Base-by-base conservation (phyloP, 2,329 filamentous ascomycete genomes). In the Grosmannia huntii region DNA sequence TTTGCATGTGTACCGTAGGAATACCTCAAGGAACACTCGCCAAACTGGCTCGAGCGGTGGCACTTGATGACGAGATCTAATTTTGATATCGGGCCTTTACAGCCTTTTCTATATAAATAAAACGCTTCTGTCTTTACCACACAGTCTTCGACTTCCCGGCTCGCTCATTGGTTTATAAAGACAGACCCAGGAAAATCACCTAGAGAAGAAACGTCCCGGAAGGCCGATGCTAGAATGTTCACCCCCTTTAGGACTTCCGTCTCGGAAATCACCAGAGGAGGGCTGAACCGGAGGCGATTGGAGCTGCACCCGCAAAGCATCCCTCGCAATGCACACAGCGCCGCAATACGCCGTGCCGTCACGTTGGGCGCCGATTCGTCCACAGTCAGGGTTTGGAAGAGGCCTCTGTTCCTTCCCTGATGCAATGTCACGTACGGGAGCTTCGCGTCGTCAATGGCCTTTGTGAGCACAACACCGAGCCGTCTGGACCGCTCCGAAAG, bases 201-300 rank as follows among this genome's bases (percentile, higher is more conserved):
- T 9, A 57, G 49, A 2, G 49, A 31, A 23, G 48, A 19, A 1
- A 57, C 56, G 11, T 57, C 56, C 10, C 38, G 49, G 27, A 57
- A 57, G 23, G 56, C 56, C 4, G 56, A 57, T 14, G 56, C 49
- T 0, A 57, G 36, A 25, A 57, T 57, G 49, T 31, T 21, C 23
- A 57, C 56, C 9, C n/a, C 56, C 36, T 36, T 31, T 2, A 25
- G 36, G 11, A 57, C 19, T 0, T 57, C 56, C 2, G 14, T 16
- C 49, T 57, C 56, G 11, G 56, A 44, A n/a, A 57, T 57, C 4
- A 52, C 48, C 1, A 57, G 56, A 36, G 56, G 56, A 23, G 56
- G 56, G 25, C 49, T 57, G 56, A 57, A 52, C 21, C 56, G 56
- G 19, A 57, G 48, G 21, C 56, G 48, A 49, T 57, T 57, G 7